Conservation (phyloP, 352 stramenopile genomes). For the Phytopythium delawarense region DNA sequence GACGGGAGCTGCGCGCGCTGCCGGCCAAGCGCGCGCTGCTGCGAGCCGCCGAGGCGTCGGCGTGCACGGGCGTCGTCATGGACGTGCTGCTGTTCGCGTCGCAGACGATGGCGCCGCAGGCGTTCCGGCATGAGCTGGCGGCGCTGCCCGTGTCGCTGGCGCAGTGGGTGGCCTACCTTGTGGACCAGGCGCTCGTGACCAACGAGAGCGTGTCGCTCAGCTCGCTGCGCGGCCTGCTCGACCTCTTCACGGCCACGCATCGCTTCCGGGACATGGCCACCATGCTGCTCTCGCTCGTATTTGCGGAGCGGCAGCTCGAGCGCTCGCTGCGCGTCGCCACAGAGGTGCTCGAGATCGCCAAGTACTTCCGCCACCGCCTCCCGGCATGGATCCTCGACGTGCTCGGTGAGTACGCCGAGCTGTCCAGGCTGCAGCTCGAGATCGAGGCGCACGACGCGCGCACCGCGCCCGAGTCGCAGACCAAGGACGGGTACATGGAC, state of each 20-base stretch:
- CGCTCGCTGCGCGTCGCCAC: conserved; percentile 30
- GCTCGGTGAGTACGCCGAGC: conserved; percentile 48
- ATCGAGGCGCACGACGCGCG: conserved; percentile 45
- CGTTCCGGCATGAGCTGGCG: conserved; percentile 49
- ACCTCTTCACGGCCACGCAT: conserved; percentile 44
- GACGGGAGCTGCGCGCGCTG: conserved; percentile 29
- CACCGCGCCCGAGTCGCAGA: conserved; percentile 31
- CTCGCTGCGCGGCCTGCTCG: conserved; percentile 33
- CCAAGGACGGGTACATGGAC: conserved; percentile 45
- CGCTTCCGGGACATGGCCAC: conserved; percentile 49
- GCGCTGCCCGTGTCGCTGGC: conserved; percentile 31
- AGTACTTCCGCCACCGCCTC: conserved; percentile 43
- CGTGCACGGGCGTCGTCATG: conserved; percentile 55
- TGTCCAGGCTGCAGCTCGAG: conserved; percentile 50
- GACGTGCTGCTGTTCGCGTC: conserved; percentile 74
- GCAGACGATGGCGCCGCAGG: conserved; percentile 59
- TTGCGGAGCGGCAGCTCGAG: conserved; percentile 30
- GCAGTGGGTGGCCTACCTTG: conserved; percentile 69
- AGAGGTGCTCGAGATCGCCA: conserved; percentile 48
- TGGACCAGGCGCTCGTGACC: conserved; percentile 47
- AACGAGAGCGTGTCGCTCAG: conserved; percentile 46
- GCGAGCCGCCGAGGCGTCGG: conserved; percentile 36
- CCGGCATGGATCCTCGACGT: conserved; percentile 54
- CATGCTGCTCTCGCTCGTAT: conserved; percentile 52
- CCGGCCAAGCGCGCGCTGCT: conserved; percentile 49